Evolutionary conservation across 306 rosid genomes (phyloP).

Genomic region (Cyclanthera cordifolia): DNA sequence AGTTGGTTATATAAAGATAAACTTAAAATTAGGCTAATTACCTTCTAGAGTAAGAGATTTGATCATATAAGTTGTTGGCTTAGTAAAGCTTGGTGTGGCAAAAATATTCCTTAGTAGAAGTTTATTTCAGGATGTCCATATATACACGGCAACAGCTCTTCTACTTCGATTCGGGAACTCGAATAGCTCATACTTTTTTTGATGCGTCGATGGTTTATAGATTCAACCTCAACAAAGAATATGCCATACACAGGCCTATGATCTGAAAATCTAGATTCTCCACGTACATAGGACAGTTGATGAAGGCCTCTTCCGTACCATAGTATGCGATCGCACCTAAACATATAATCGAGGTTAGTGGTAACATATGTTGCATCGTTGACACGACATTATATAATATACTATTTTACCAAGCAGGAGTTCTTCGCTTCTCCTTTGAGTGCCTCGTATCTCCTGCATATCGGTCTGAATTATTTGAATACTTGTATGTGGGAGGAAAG

Average conservation of each 20-base stretch:
- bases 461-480: slow-evolving; percentile 85
- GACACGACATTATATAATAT: not conserved
- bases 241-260: slow-evolving; percentile 86
- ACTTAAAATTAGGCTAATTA: not conserved
- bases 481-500: slow-evolving; percentile 98
- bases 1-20: not conserved
- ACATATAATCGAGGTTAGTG: slow-evolving; percentile 9
- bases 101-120: slow-evolving; percentile 38
- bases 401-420: slow-evolving; percentile 88
- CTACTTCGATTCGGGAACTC: slow-evolving; percentile 79
- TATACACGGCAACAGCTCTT: slow-evolving; percentile 66
- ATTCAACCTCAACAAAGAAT: slow-evolving; percentile 76
- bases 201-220: slow-evolving; percentile 51
- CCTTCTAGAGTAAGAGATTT: not conserved
- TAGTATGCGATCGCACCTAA: slow-evolving; percentile 95
- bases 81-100: not conserved
- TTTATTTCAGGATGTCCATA: slow-evolving; percentile 41
- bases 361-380: not conserved
- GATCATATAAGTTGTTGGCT: not conserved
- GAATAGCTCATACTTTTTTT: slow-evolving; percentile 77
- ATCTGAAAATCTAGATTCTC: slow-evolving; percentile 93
- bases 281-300: slow-evolving; percentile 89
- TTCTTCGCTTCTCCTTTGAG: slow-evolving; percentile 88
- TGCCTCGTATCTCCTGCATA: slow-evolving; percentile 80
- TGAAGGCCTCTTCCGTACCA: slow-evolving; percentile 92